Base-by-base conservation (phyloP, 148 eudicot genomes). In the Chenopodium album region DNA sequence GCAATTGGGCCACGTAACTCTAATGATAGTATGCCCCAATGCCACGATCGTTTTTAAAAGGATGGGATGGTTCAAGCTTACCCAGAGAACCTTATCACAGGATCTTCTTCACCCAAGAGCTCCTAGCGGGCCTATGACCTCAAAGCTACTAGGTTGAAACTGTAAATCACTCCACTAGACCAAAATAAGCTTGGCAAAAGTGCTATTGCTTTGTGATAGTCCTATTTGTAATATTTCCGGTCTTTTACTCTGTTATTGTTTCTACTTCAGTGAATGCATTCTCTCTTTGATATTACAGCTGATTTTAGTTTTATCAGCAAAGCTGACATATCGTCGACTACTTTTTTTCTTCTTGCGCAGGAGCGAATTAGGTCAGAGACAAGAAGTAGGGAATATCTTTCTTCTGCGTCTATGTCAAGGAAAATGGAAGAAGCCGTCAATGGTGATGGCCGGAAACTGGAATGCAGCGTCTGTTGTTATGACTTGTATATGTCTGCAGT, bases 401-500 rank as follows among this genome's bases (percentile, higher is more conserved):
- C 91, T 84, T 82, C 84, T 29, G 66, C 86, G 70, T 83, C 88
- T 32, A 86, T 68, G 73, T 81, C 90, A 12, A 86, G 77, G 72
- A 83, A 88, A 76, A 88, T 91, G 93, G 87, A 86, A 52, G 73
- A 81, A 9, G 85, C 85, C 71, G 86, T 87, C 32, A 88, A 85
- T 77, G 79, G 78, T 31, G 67, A 78, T 32, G 73, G 73, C 73
- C 32, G 48, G 80, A 92, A 90, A 84, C 86, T 85, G 83, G 94
- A 93, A 62, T 93, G 98, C 84, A 31, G 59, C 73, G 75, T 81
- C 28, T 95, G 98, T 71, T 73, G 76, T 37, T 92, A 78, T 65
- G 94, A 92, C 79, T 76, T 93, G 32, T 89, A 90, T 84, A 78
- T 93, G 71, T 93, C 98, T 76, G 97, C 97, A 26, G 84, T 82